These are phyloP conservation scores for Globisporangium carolinianum DNA, from an alignment of 352 stramenopile species.

Conservation along the genomic window DNA sequence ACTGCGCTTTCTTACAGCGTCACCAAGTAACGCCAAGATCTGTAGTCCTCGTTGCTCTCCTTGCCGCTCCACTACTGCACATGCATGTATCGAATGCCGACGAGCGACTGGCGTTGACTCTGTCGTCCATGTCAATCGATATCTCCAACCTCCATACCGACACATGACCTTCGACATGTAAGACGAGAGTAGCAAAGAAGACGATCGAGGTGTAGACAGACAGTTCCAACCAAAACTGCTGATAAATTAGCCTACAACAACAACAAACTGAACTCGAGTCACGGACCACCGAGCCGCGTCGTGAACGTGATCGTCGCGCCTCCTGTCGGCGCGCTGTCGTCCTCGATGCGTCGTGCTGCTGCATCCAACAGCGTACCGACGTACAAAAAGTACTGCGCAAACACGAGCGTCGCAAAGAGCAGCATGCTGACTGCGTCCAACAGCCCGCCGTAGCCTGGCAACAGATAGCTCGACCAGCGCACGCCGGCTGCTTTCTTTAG, in stretches of 20 bases:
- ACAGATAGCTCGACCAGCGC: slow-evolving; percentile 88
- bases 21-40: too few species aligned
- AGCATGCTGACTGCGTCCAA: slow-evolving; percentile 89
- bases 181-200: too few species aligned
- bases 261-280: background rate
- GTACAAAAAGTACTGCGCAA: slow-evolving; percentile 45
- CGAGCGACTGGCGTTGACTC: too few species aligned
- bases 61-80: too few species aligned
- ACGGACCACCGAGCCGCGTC: background rate
- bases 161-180: too few species aligned
- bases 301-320: slow-evolving; percentile 1
- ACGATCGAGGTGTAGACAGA: background rate
- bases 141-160: too few species aligned
- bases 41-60: too few species aligned
- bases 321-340: background rate
- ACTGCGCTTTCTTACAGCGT: too few species aligned
- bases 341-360: background rate
- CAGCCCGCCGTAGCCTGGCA: slow-evolving; percentile 91
- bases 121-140: too few species aligned
- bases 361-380: slow-evolving; percentile 7
- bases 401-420: slow-evolving; percentile 73
- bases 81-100: too few species aligned
- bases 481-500: slow-evolving; percentile 90
- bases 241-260: background rate
- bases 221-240: background rate